A percentile compares a stretch with the other conserved stretches of the same genome.
phyloP scores from a whole-genome alignment of 2,329 filamentous ascomycete genomes.

The Amphichorda felina region DNA sequence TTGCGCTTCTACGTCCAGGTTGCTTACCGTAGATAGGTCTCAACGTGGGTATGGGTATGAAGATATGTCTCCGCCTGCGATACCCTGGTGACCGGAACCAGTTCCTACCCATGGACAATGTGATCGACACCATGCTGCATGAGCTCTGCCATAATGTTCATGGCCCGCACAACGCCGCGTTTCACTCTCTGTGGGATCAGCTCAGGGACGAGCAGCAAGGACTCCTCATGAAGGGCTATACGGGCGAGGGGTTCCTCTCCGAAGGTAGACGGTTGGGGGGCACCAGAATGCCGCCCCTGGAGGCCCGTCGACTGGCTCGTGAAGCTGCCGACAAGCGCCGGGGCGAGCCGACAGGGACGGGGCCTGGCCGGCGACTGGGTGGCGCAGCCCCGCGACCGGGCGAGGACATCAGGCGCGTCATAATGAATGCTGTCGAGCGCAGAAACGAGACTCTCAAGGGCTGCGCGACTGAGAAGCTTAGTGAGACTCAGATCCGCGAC shows the following conservation, averaged over 20 bases:
- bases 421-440: constrained; percentile 59
- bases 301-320: constrained; percentile 64
- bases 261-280: constrained; percentile 66
- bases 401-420: constrained; percentile 58
- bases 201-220: constrained; percentile 75
- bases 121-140: constrained; percentile 87
- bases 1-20: not conserved
- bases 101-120: constrained; percentile 69
- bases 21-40: constrained; percentile 1
- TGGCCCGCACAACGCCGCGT: constrained; percentile 72
- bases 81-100: constrained; percentile 61
- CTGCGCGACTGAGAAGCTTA: constrained; percentile 61
- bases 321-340: constrained; percentile 62
- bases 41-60: constrained; percentile 46
- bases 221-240: constrained; percentile 71
- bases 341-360: constrained; percentile 44
- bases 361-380: constrained; percentile 62
- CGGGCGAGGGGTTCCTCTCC: constrained; percentile 77
- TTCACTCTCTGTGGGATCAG: constrained; percentile 81
- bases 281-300: constrained; percentile 48
- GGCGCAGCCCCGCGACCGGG: constrained; percentile 42
- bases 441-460: constrained; percentile 56
- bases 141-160: constrained; percentile 83
- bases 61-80: constrained; percentile 73
- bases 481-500: constrained; percentile 53